Percentiles rank a stretch among this genome's conserved stretches.
Evolutionary conservation across 495 filamentous ascomycete species (phyloP).

Genomic region (Ascobolus immersus): DNA sequence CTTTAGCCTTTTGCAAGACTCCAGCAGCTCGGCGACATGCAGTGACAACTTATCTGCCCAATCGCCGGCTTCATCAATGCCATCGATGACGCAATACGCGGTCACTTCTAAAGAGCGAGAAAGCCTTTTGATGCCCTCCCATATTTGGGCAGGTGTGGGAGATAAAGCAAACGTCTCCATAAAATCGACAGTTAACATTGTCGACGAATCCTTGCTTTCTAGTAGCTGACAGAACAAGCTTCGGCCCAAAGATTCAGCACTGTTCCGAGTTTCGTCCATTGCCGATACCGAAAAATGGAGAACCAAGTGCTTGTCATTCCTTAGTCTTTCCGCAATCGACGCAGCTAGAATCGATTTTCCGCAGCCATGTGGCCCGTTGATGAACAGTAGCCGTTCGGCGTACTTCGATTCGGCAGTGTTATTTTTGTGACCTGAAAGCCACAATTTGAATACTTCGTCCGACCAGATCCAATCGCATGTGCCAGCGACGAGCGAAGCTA

Average conservation of each 20-base stretch:
- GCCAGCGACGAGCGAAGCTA: too few species aligned
- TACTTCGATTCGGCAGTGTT: too few species aligned
- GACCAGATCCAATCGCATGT: too few species aligned
- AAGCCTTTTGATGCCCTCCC: not conserved
- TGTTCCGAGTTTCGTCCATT: not conserved
- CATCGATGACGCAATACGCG: not conserved
- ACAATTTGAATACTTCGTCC: too few species aligned
- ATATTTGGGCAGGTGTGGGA: not conserved
- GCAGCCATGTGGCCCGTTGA: constrained; percentile 1
- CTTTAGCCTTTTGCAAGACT: too few species aligned
- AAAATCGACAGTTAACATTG: not conserved
- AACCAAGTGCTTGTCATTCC: too few species aligned
- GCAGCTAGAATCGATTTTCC: not conserved
- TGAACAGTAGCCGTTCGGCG: not conserved
- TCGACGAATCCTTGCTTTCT: too few species aligned
- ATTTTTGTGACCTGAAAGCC: too few species aligned
- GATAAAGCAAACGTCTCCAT: too few species aligned
- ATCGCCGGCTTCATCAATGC: not conserved
- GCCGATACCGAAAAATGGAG: too few species aligned
- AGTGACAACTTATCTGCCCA: not conserved
- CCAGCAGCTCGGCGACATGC: too few species aligned
- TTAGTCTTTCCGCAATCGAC: not conserved
- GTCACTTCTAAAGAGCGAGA: not conserved
- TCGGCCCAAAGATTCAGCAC: not conserved
- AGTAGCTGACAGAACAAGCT: not conserved